Conservation (phyloP, 1,139 yeast species). For the Suhomyces taliae region DNA sequence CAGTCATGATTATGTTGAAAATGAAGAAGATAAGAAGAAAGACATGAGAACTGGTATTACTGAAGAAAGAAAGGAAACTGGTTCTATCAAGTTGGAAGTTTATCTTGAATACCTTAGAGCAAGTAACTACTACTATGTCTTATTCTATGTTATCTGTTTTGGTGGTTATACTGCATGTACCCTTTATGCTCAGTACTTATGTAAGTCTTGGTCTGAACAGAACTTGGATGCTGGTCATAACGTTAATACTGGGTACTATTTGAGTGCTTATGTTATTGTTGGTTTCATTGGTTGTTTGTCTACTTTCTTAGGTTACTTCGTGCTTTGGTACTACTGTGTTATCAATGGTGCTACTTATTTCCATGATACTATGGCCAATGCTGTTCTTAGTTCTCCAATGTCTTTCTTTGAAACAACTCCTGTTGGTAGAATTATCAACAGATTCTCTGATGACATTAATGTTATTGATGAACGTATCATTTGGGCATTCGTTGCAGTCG, state of each 20-base stretch:
- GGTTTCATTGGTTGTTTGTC: slow-evolving; percentile 26
- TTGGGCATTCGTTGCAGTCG: slow-evolving; percentile 31
- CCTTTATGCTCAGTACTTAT: slow-evolving; percentile 22
- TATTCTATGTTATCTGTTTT: slow-evolving; percentile 20
- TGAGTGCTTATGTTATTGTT: slow-evolving; percentile 20
- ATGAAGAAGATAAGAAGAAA: slow-evolving; percentile 17
- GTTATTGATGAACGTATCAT: slow-evolving; percentile 34
- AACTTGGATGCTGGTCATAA: slow-evolving; percentile 25
- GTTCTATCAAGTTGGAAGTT: slow-evolving; percentile 24
- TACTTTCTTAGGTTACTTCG: slow-evolving; percentile 23
- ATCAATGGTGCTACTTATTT: slow-evolving; percentile 25
- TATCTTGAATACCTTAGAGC: slow-evolving; percentile 28
- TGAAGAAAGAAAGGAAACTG: slow-evolving; percentile 24
- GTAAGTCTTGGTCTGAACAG: slow-evolving; percentile 29
- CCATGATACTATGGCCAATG: slow-evolving; percentile 27
- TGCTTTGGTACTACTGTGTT: slow-evolving; percentile 30
- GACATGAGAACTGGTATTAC: slow-evolving; percentile 19
- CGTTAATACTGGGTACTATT: slow-evolving; percentile 18
- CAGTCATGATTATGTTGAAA: slow-evolving; percentile 22
- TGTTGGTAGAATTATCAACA: slow-evolving; percentile 30
- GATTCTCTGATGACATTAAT: slow-evolving; percentile 33
- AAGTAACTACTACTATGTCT: slow-evolving; percentile 24
- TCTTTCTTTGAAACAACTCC: slow-evolving; percentile 36
- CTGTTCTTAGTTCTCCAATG: slow-evolving; percentile 32
- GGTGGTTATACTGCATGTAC: slow-evolving; percentile 17